Evolutionary conservation across 371 early-diverging fungal genomes (phyloP).

Genomic region (Mucor racemosus): DNA sequence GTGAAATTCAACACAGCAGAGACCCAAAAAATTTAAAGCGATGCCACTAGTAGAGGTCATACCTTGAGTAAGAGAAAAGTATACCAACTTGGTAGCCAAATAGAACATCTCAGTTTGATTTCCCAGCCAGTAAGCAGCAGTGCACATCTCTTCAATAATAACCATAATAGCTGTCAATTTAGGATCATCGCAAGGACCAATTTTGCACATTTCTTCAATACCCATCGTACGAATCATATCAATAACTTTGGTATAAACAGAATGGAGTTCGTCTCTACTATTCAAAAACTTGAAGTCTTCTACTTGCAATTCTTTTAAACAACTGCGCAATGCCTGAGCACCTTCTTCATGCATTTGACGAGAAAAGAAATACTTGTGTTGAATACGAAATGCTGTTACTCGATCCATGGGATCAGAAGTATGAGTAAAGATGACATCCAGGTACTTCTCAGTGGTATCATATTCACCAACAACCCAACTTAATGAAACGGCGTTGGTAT

Average conservation of each 20-base stretch:
- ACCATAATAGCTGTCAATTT: constrained; percentile 31
- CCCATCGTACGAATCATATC: constrained; percentile 24
- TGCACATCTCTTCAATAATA: constrained; percentile 47
- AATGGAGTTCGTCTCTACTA: constrained; percentile 25
- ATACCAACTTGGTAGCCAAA: constrained; percentile 37
- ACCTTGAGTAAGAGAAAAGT: constrained; percentile 35
- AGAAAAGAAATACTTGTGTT: constrained; percentile 41
- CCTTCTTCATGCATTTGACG: constrained; percentile 43
- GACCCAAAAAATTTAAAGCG: constrained; percentile 37
- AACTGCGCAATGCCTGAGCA: constrained; percentile 27
- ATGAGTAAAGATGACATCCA: constrained; percentile 37
- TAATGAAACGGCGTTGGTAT: constrained; percentile 38
- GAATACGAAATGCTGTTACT: constrained; percentile 39
- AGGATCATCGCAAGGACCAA: constrained; percentile 31
- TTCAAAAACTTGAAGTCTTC: constrained; percentile 15
- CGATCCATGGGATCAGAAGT: constrained; percentile 40
- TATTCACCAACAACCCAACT: constrained; percentile 50
- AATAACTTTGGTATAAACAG: constrained; percentile 18
- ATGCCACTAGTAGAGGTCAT: constrained; percentile 30
- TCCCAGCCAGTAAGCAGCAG: constrained; percentile 45
- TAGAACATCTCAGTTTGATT: constrained; percentile 44
- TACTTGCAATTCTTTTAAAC: constrained; percentile 38
- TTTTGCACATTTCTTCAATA: constrained; percentile 17
- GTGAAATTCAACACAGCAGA: constrained; percentile 32
- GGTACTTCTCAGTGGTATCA: constrained; percentile 33